phyloP scores from a whole-genome alignment of 2,329 filamentous ascomycete species.

The Ophiosphaerella herpotricha region DNA sequence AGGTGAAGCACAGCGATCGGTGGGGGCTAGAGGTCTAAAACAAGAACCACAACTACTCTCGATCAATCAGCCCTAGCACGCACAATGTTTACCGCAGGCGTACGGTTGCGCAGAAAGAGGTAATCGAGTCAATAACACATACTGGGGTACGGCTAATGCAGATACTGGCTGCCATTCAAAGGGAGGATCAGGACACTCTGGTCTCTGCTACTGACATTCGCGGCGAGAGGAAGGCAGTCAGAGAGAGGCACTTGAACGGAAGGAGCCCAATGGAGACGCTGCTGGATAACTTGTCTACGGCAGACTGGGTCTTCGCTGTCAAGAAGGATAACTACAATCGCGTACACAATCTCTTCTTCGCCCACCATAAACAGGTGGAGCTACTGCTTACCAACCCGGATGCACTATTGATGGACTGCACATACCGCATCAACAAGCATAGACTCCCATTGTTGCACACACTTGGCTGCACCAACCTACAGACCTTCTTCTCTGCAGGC shows the following conservation, averaged over 20 bases:
- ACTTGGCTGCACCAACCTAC: conserved; percentile 14
- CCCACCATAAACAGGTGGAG: conserved; percentile 13
- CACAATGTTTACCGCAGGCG: conserved; percentile 15
- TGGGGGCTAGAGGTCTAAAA: conserved; percentile 12
- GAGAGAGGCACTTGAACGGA: conserved; percentile 9
- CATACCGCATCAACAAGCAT: conserved; percentile 15
- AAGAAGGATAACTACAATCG: conserved; percentile 14
- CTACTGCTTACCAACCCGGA: conserved; percentile 14
- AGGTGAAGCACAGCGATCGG: conserved; percentile 8
- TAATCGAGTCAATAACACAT: conserved; percentile 12
- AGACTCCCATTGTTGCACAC: conserved; percentile 15
- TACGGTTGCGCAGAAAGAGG: conserved; percentile 13
- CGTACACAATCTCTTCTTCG: conserved; percentile 16
- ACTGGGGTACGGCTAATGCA: conserved; percentile 10
- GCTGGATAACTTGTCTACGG: conserved; percentile 11
- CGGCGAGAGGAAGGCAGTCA: conserved; percentile 11
- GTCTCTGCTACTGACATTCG: conserved; percentile 13
- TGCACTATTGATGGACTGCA: conserved; percentile 15
- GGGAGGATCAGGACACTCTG: conserved; percentile 11
- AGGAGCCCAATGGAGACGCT: conserved; percentile 14
- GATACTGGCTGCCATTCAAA: conserved; percentile 13
- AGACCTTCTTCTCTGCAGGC: conserved; percentile 19
- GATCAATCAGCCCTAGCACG: conserved; percentile 12
- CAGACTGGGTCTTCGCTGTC: conserved; percentile 13
- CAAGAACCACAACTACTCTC: conserved; percentile 12